phyloP scores from a whole-genome alignment of 2,329 filamentous ascomycete species.

The Botryotinia convoluta region DNA sequence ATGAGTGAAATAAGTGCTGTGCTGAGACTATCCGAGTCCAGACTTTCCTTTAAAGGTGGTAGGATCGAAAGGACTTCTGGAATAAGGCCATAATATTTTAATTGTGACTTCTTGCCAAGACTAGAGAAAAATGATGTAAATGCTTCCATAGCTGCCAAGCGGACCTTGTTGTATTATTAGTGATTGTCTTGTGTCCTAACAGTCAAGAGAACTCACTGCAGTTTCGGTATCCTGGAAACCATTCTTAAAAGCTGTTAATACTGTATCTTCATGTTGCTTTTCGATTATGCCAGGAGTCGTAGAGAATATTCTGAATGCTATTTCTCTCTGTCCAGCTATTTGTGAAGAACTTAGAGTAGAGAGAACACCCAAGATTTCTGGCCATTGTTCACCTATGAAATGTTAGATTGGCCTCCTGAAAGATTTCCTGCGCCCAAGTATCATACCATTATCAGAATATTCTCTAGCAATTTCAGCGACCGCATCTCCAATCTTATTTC shows the following conservation, averaged over 20 bases:
- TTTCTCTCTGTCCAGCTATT: conserved; percentile 82
- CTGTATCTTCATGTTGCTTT: conserved; percentile 89
- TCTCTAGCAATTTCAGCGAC: conserved; percentile 93
- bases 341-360: conserved; percentile 88
- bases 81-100: conserved; percentile 83
- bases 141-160: conserved; percentile 91
- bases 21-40: conserved; percentile 87
- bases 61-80: conserved; percentile 93
- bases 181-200: neutral
- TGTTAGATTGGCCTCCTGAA: conserved; percentile 22
- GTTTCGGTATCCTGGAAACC: conserved; percentile 90
- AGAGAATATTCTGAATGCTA: conserved; percentile 90
- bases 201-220: conserved; percentile 52
- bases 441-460: conserved; percentile 85
- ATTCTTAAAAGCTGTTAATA: conserved; percentile 81
- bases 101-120: conserved; percentile 80
- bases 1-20: conserved; percentile 89
- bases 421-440: neutral
- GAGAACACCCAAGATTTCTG: conserved; percentile 79
- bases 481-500: conserved; percentile 97
- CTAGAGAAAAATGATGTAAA: conserved; percentile 96
- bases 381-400: conserved; percentile 73
- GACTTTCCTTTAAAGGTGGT: conserved; percentile 86
- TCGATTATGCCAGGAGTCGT: conserved; percentile 95
- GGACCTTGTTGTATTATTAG: conserved; percentile 56